Evolutionary conservation across 2,329 filamentous ascomycete genomes (phyloP), one percentile per base, ranked within the genome.

Genomic region (Hyphodiscus sp.): DNA sequence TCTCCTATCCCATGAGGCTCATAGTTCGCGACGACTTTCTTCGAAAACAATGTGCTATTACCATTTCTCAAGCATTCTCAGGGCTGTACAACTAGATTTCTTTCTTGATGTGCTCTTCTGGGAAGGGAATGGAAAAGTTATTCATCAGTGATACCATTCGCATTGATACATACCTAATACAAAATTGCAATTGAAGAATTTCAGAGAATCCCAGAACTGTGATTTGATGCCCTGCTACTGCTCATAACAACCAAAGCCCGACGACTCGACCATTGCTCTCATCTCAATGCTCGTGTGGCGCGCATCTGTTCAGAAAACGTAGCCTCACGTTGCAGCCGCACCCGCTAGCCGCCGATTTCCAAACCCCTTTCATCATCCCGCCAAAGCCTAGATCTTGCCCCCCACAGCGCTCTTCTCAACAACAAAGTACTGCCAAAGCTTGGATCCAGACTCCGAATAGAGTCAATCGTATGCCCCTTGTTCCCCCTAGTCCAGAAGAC

Each of bases 31-130:
- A 67, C 64, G 63, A 71, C 65, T 67, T 64, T 67, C 61, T 59
- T 59, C 55, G 54, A 52, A 60, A 60, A 52, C 58, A 59, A 65
- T 70, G 67, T 69, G 56, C 70, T 70, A 69, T 63, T 67, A 68
- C 63, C 61, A 66, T 67, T 65, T 67, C 63, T 63, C 61, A 62
- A 58, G 63, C 63, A 65, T 67, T 68, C 65, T 66, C 66, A 62
- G 62, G 65, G 55, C 55, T 70, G 67, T 68, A 69, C 66, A 38
- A 67, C 61, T 68, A 68, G 66, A 66, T 64, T 65, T 65, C 56
- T 60, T 62, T 65, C 58, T 62, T 59, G 61, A 60, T 61, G 62
- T 68, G 66, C 62, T 62, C 60, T 65, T 59, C 59, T 52, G 58
- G 60, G 57, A 64, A 60, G 55, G 65, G 62, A 62, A 66, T 62